Evolutionary conservation across 768 basidiomycete species (phyloP).

Genomic region (Pholiota microspora): DNA sequence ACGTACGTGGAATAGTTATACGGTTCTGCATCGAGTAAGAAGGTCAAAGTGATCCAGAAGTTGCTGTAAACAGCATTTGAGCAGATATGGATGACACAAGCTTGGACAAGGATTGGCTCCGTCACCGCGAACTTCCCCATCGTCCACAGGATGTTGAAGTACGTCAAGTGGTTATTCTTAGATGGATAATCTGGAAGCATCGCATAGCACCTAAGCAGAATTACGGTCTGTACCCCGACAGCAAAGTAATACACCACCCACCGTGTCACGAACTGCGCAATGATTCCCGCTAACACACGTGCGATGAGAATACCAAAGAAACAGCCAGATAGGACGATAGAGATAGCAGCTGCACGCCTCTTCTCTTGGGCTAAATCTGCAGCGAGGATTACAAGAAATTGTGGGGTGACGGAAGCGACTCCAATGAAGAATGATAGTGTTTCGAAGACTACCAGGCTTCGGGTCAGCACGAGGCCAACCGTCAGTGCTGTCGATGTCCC

Average conservation of each 20-base stretch:
- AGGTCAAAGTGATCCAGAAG: conserved; percentile 78
- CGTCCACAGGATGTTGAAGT: conserved; percentile 65
- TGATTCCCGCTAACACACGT: conserved; percentile 71
- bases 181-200: conserved; percentile 81
- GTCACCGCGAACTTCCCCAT: conserved; percentile 78
- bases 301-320: conserved; percentile 76
- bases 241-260: conserved; percentile 77
- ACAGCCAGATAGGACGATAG: conserved; percentile 67
- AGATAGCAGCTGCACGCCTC: conserved; percentile 72
- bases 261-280: conserved; percentile 72
- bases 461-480: conserved; percentile 69
- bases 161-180: conserved; percentile 64
- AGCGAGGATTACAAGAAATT: conserved; percentile 74
- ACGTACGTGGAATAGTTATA: conserved; percentile 75
- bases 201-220: conserved; percentile 58
- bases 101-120: conserved; percentile 77
- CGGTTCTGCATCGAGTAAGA: conserved; percentile 72
- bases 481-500: conserved; percentile 54
- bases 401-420: conserved; percentile 63
- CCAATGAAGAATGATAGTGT: conserved; percentile 71
- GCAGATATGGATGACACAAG: conserved; percentile 56
- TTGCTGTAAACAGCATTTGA: conserved; percentile 58
- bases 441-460: conserved; percentile 59
- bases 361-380: conserved; percentile 81
- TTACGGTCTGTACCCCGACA: conserved; percentile 62